Conservation (phyloP, 163 green algal species). For the Chlamydomonas reinhardtii region DNA sequence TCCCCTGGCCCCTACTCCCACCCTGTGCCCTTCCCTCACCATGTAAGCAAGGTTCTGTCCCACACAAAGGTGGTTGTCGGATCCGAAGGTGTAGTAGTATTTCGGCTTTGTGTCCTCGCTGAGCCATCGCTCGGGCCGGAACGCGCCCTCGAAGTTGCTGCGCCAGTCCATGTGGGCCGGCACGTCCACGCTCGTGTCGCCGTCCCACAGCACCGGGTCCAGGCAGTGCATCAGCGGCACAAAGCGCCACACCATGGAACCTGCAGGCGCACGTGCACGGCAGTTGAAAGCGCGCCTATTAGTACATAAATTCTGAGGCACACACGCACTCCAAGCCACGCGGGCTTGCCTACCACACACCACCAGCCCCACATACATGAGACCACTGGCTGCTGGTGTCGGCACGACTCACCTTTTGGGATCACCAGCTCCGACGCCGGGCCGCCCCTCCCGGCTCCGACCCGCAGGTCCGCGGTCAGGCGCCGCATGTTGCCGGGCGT, state of each 20-base stretch:
- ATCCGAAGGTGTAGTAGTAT: constrained; percentile 3
- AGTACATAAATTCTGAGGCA: neutral
- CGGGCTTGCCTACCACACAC: too few species aligned
- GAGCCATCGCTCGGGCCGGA: constrained; percentile 46
- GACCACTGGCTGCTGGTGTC: neutral
- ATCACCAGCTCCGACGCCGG: neutral
- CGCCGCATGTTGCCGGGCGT: constrained; percentile 22
- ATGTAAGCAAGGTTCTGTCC: neutral
- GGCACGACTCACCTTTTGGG: neutral
- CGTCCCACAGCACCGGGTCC: constrained; percentile 54
- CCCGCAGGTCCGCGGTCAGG: neutral
- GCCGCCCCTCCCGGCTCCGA: neutral
- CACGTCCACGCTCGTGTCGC: constrained; percentile 15
- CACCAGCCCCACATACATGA: neutral
- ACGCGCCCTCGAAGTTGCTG: constrained; percentile 34
- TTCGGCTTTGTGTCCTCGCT: neutral
- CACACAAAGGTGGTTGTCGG: constrained; percentile 9
- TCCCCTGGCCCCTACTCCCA: too few species aligned
- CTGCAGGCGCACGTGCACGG: neutral
- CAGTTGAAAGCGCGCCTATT: neutral
- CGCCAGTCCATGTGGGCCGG: constrained; percentile 57
- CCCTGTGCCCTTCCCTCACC: too few species aligned
- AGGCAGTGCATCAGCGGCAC: constrained; percentile 22
- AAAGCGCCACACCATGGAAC: neutral
- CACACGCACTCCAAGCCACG: too few species aligned